A percentile compares a stretch with the other conserved stretches of the same genome.
Conservation (phyloP, 2,329 filamentous ascomycete species). For the Pseudocercospora fijiensis region DNA sequence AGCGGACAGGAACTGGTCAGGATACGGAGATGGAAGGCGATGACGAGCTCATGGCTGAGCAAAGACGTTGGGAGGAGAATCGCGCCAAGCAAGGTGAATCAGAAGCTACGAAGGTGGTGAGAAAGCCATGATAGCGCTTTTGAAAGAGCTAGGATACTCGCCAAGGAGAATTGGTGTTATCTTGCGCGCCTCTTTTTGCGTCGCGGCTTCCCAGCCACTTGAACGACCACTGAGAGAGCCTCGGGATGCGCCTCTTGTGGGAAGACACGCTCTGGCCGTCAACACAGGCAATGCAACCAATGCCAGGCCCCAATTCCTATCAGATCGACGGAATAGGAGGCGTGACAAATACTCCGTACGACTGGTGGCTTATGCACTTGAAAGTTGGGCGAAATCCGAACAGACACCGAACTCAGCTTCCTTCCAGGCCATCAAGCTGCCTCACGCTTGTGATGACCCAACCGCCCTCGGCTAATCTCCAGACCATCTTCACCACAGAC, state of each 20-base stretch:
- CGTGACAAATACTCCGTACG: neutral
- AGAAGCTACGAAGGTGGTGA: slow-evolving; percentile 24
- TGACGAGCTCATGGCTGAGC: slow-evolving; percentile 34
- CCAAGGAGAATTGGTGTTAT: no score
- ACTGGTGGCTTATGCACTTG: neutral
- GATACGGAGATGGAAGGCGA: slow-evolving; percentile 26
- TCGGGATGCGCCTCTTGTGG: no score
- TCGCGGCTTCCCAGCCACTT: neutral
- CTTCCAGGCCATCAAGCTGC: neutral
- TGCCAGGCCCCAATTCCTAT: neutral
- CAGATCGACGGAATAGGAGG: neutral
- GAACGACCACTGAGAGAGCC: no score
- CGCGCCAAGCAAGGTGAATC: slow-evolving; percentile 17
- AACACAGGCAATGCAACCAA: no score
- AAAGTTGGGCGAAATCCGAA: no score
- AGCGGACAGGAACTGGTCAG: slow-evolving; percentile 27
- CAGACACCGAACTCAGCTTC: neutral
- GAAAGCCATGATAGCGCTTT: slow-evolving; percentile 13
- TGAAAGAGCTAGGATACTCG: neutral
- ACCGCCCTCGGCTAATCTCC: neutral
- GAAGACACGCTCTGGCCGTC: no score
- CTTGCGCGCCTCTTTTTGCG: no score
- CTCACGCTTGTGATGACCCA: slow-evolving; percentile 4
- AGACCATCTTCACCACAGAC: slow-evolving; percentile 3
- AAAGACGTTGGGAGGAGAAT: slow-evolving; percentile 33